phyloP scores from a whole-genome alignment of 768 basidiomycete genomes.

The Tricholomella constricta region DNA sequence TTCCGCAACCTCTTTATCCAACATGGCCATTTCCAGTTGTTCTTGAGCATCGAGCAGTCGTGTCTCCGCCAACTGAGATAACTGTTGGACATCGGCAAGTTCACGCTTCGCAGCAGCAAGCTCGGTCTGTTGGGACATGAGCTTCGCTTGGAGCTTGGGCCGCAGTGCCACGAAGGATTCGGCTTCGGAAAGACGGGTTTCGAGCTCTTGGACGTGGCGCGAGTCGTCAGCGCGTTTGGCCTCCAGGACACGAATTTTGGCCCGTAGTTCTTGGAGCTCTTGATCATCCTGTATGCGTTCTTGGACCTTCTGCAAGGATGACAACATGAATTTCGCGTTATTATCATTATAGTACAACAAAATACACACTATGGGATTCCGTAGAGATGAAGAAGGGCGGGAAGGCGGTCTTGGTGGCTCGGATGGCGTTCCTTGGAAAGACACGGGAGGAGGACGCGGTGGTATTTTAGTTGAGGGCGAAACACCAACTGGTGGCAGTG shows the following conservation, averaged over 20 bases:
- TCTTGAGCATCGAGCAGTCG: constrained; percentile 81
- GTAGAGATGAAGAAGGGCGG: constrained; percentile 31
- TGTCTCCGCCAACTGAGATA: constrained; percentile 69
- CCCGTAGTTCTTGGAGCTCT: constrained; percentile 78
- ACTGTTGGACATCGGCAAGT: constrained; percentile 73
- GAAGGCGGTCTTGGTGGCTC: constrained; percentile 25
- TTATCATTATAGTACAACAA: too few species aligned
- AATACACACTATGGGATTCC: constrained; percentile 12
- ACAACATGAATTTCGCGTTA: background rate
- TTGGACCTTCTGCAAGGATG: constrained; percentile 7
- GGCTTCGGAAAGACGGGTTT: constrained; percentile 80
- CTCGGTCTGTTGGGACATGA: constrained; percentile 79
- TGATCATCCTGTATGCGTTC: constrained; percentile 47
- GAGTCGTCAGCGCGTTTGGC: constrained; percentile 85
- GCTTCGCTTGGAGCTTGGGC: constrained; percentile 91
- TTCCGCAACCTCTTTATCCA: constrained; percentile 97
- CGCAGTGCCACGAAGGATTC: constrained; percentile 80
- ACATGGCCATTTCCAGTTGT: constrained; percentile 90
- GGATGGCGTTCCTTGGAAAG: constrained; percentile 25
- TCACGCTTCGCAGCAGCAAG: constrained; percentile 75
- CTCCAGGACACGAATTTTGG: constrained; percentile 85
- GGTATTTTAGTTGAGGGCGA: constrained; percentile 25
- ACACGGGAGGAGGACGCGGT: constrained; percentile 19
- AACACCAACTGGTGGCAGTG: constrained; percentile 31
- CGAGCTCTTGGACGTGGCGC: constrained; percentile 80